Evolutionary conservation across 2,329 filamentous ascomycete genomes (phyloP).

Genomic region (Akanthomyces uredinophilus): DNA sequence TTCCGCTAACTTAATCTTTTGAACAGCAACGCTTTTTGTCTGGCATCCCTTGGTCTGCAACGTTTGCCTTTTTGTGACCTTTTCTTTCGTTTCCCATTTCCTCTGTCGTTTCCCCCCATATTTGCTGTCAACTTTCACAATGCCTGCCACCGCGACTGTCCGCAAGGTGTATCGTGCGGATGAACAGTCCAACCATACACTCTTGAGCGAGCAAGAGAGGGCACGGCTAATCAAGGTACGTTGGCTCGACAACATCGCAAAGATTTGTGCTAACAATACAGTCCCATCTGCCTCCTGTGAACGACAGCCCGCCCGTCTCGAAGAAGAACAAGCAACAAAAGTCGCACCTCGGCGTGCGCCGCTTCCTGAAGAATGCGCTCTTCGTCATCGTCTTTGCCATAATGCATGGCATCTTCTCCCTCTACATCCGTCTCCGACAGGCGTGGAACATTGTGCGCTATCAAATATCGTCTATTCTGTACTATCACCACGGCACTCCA

Average conservation of each 20-base stretch:
- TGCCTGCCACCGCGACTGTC: constrained; percentile 20
- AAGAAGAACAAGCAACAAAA: constrained; percentile 25
- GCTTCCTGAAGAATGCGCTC: constrained; percentile 57
- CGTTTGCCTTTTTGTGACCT: not conserved
- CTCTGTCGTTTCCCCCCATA: not conserved
- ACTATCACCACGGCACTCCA: constrained; percentile 93
- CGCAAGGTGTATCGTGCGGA: constrained; percentile 37
- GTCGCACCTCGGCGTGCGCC: constrained; percentile 52
- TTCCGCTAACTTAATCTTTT: not conserved
- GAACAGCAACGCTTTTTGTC: constrained; percentile 4
- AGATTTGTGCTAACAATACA: not conserved
- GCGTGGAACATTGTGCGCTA: constrained; percentile 74
- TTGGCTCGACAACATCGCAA: constrained; percentile 1
- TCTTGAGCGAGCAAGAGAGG: constrained; percentile 33
- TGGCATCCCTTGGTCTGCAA: not conserved
- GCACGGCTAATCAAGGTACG: constrained; percentile 33
- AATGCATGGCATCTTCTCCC: constrained; percentile 76
- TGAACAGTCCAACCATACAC: constrained; percentile 28
- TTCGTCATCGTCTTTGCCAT: constrained; percentile 63
- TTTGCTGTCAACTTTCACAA: not conserved
- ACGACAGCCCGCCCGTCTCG: constrained; percentile 28
- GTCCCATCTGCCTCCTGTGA: constrained; percentile 13
- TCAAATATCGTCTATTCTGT: constrained; percentile 73
- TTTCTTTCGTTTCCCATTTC: not conserved
- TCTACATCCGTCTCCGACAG: constrained; percentile 79